These are phyloP conservation scores for Dictyostelium intermedium DNA, from an alignment of 78 protist species.

Conservation along the genomic window DNA sequence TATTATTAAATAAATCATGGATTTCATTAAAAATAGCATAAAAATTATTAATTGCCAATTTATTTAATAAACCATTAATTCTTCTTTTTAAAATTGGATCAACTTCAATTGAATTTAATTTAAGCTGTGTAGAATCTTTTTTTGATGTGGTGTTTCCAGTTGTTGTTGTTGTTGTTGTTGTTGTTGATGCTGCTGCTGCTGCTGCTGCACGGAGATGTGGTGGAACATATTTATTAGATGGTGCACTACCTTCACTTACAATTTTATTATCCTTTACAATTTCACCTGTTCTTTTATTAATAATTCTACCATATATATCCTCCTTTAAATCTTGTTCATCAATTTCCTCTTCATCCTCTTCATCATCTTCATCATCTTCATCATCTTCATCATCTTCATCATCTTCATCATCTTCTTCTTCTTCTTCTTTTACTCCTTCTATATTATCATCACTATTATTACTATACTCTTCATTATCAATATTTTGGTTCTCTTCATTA, in stretches of 20 bases:
- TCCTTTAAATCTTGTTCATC: slow-evolving; percentile 24
- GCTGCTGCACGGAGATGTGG: slow-evolving; percentile 43
- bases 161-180: background rate
- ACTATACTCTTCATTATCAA: background rate
- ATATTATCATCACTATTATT: too few relatives aligned
- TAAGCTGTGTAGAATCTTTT: background rate
- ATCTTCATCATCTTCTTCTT: background rate
- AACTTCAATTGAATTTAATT: background rate
- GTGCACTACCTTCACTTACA: slow-evolving; percentile 12
- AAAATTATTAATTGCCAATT: slow-evolving; percentile 60
- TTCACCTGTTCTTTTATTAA: slow-evolving; percentile 58
- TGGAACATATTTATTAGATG: slow-evolving; percentile 55
- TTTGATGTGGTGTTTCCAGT: background rate
- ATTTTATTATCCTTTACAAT: slow-evolving; percentile 63
- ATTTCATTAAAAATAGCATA: slow-evolving; percentile 40
- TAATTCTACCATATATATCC: slow-evolving; percentile 74
- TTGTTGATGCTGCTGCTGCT: background rate
- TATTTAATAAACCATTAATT: slow-evolving; percentile 51
- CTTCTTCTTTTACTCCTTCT: background rate
- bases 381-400: slow-evolving; percentile 14
- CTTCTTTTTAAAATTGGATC: slow-evolving; percentile 38
- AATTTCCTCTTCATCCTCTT: background rate
- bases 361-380: slow-evolving; percentile 21
- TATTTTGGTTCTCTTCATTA: background rate
- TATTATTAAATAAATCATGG: slow-evolving; percentile 18